Evolutionary conservation across 306 rosid genomes (phyloP), one percentile per base, ranked within the genome.

Genomic region (Castanea mollissima): DNA sequence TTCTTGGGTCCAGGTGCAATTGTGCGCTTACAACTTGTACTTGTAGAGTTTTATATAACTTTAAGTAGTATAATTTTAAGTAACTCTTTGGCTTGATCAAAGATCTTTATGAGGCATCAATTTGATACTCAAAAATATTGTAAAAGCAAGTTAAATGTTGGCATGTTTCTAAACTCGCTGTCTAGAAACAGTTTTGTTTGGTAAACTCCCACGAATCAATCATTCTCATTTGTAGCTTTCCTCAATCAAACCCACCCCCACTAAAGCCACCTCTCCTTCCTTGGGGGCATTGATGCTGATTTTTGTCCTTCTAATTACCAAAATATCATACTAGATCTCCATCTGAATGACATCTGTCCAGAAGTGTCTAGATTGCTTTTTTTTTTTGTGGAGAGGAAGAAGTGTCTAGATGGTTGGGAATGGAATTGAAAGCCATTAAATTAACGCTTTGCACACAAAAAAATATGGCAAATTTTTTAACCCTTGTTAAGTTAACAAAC

Each of bases 331-430:
- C 72, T 74, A 20, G 71, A 62, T 68, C 44, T 55, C 78, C 55
- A 16, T 34, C 75, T 63, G 46, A 15, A 72, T 74, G 65, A 29
- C 77, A 70, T 34, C n/a, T 13, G 55, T 80, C 81, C 64, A 83
- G 55, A 78, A 80, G 51, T 57, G 80, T 78, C 85, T 83, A 75
- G 68, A 41, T 38, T 38, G 8, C 2, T 38, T 38, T 41, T 38
- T 0, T 35, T 6, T 6, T 6, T 6, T 6, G 1, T 1, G 1
- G 2, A 7, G 44, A 38, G 7, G 46, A 41, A 83, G 55, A 78
- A 80, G 56, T 57, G 82, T 78, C 87, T 83, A 80, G 72, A 69
- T 25, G 51, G 70, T 44, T 68, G 46, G 46, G 71, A 69, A 31
- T 46, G 64, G 8, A 81, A 31, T 3, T 38, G 6, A 31, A 52